Percentiles rank a stretch among this genome's conserved stretches.
These are phyloP conservation scores for Starmerella khaoyaiensis DNA, from an alignment of 805 yeast genomes.

Conservation along the genomic window DNA sequence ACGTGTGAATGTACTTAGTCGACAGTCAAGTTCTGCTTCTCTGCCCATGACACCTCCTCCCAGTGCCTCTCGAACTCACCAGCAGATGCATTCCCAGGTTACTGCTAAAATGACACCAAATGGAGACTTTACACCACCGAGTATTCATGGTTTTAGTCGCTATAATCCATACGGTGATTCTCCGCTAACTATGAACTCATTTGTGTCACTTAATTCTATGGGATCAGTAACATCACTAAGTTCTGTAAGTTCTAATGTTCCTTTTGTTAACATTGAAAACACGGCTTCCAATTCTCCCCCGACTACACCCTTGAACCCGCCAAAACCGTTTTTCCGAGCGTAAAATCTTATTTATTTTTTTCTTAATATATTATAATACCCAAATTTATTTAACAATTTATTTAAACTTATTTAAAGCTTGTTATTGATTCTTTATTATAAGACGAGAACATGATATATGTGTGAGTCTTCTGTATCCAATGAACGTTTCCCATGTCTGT, in stretches of 20 bases:
- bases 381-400: neutral
- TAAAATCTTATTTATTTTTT: slow-evolving; percentile 8
- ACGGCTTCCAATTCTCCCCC: slow-evolving; percentile 20
- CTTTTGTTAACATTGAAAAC: slow-evolving; percentile 7
- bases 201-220: slow-evolving; percentile 16
- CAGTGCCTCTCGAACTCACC: slow-evolving; percentile 24
- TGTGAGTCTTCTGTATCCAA: too few species aligned
- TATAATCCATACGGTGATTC: slow-evolving; percentile 14
- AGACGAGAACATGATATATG: too few species aligned
- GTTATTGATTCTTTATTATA: too few species aligned
- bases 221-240: slow-evolving; percentile 15
- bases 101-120: slow-evolving; percentile 1
- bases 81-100: neutral
- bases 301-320: slow-evolving; percentile 21
- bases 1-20: slow-evolving; percentile 8
- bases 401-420: too few species aligned
- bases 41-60: slow-evolving; percentile 29
- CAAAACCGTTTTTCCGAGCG: slow-evolving; percentile 18
- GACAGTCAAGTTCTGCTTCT: slow-evolving; percentile 14
- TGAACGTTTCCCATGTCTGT: too few species aligned
- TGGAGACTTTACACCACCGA: slow-evolving; percentile 17
- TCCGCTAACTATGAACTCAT: slow-evolving; percentile 17
- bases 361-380: slow-evolving; percentile 4
- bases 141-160: slow-evolving; percentile 2
- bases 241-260: slow-evolving; percentile 8